Base-by-base conservation (phyloP, 225 moss, liverwort and hornwort genomes). In the Sphagnum tenellum region DNA sequence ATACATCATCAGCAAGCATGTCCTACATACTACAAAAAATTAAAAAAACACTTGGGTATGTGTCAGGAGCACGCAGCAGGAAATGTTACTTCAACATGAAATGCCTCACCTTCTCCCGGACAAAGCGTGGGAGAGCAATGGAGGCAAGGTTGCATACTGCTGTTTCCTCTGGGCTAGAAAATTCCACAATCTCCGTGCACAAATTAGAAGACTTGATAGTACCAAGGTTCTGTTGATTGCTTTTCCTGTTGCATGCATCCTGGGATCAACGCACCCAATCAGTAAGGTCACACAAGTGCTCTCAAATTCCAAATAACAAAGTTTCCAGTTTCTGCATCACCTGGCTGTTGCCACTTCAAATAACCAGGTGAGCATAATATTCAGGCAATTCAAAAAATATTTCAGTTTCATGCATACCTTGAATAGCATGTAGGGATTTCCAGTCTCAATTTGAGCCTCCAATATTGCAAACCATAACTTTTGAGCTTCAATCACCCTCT, bases 121-220 rank as follows among this genome's bases (percentile, higher is more conserved):
- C 83, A 14, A 76, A 82, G 6, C 79, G 82, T 48, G 82, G 82
- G 44, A 83, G 79, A 3, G 83, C 83, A 47, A 79, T 69, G 0
- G 83, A 83, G 4, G 83, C 73, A 11, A 83, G 63, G 64, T 83
- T 83, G 65, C 82, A 82, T 4, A 82, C 82, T 1, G 82, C 82
- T 78, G 78, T 82, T 67, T 82, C 82, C 46, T 74, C 79, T 8
- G 79, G 79, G 48, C 76, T 46, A 5, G 76, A 57, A 56, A 73
- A 76, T 59, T 83, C 79, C 7, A 83, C 49, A 57, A 83, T 77
- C 69, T 83, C 83, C 0, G 79, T 79, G 56, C 83, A 79, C 0
- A 83, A 71, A 51, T 83, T 83, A 4, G 83, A 79, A 47, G 79
- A 83, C 49, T 79, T 83, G 45, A 83, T 83, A 3, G 83, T 83